These are phyloP conservation scores for Heliamphora exappendiculata DNA, from an alignment of 148 eudicot genomes.

Conservation along the genomic window DNA sequence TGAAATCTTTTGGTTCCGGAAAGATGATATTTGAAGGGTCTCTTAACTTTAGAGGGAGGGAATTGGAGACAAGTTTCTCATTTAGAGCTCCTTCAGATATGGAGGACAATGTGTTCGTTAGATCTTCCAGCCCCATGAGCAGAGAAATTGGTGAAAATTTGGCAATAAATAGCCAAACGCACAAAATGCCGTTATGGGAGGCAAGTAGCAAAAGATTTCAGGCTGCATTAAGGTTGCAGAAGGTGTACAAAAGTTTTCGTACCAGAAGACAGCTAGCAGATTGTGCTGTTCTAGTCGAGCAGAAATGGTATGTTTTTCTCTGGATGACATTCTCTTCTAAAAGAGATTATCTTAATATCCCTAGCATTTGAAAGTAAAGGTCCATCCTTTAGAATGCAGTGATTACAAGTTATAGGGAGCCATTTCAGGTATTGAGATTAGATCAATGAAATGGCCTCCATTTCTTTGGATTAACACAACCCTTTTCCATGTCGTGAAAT, in stretches of 20 bases:
- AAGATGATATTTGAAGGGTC: constrained; percentile 33
- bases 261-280: constrained; percentile 80
- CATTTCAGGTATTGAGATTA: background rate
- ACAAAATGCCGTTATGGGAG: background rate
- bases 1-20: constrained; percentile 24
- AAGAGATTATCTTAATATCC: background rate
- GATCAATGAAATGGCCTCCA: background rate
- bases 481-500: background rate
- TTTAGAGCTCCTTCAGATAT: constrained; percentile 7
- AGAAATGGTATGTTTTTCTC: constrained; percentile 47
- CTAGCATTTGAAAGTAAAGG: background rate
- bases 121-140: background rate
- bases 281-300: constrained; percentile 87
- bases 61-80: constrained; percentile 22
- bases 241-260: constrained; percentile 75
- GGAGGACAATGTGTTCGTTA: constrained; percentile 7
- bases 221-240: constrained; percentile 74
- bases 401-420: background rate
- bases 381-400: background rate
- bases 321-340: background rate
- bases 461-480: background rate
- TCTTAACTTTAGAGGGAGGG: constrained; percentile 33
- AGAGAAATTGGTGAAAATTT: constrained; percentile 1
- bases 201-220: constrained; percentile 12
- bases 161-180: background rate